Percentiles rank a stretch among this genome's conserved stretches.
These are phyloP conservation scores for Wickerhamomyces xylosicus DNA, from an alignment of 805 yeast species.

Conservation along the genomic window DNA sequence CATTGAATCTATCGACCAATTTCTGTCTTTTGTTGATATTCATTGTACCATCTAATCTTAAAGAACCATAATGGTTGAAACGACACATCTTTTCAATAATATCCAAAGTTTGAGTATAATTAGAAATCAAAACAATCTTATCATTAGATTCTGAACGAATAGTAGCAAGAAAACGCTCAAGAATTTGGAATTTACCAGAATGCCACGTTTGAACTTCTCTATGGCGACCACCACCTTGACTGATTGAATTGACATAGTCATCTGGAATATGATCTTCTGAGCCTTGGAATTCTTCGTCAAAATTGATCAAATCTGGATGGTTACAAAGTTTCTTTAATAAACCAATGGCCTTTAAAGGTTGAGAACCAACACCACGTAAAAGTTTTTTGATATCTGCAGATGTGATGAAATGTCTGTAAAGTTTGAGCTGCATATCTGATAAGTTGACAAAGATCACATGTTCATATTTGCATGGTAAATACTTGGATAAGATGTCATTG, in stretches of 20 bases:
- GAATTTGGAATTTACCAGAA: slow-evolving; percentile 79
- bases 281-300: slow-evolving; percentile 74
- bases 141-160: slow-evolving; percentile 80
- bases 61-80: slow-evolving; percentile 55
- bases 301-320: slow-evolving; percentile 77
- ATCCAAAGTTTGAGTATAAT: slow-evolving; percentile 91
- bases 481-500: slow-evolving; percentile 87
- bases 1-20: slow-evolving; percentile 82
- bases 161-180: slow-evolving; percentile 74
- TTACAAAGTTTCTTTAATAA: slow-evolving; percentile 83
- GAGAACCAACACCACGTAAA: slow-evolving; percentile 60
- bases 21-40: slow-evolving; percentile 86
- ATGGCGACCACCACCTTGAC: slow-evolving; percentile 41
- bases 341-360: slow-evolving; percentile 86
- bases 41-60: slow-evolving; percentile 90
- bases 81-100: slow-evolving; percentile 83
- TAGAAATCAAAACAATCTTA: slow-evolving; percentile 88
- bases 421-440: slow-evolving; percentile 60
- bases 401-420: slow-evolving; percentile 67
- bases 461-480: slow-evolving; percentile 91
- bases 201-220: slow-evolving; percentile 69
- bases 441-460: slow-evolving; percentile 90
- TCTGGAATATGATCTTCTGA: slow-evolving; percentile 58
- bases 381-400: slow-evolving; percentile 68
- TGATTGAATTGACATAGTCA: slow-evolving; percentile 43